These are phyloP conservation scores for Diplotaxis tenuifolia DNA, from an alignment of 345 rosid species.

Conservation along the genomic window DNA sequence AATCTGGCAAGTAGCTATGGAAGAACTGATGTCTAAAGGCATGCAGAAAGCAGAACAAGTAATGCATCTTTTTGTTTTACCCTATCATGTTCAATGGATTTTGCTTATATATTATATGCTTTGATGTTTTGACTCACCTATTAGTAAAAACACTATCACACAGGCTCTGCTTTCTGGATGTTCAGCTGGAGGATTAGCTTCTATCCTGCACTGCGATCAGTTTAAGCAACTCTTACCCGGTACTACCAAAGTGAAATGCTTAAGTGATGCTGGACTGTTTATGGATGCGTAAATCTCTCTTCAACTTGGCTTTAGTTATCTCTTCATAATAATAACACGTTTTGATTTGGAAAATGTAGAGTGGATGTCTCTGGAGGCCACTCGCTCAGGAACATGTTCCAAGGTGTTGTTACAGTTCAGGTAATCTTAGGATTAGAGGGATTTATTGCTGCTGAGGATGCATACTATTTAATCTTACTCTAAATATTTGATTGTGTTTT, in stretches of 20 bases:
- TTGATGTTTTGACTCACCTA: background rate
- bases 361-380: constrained; percentile 80
- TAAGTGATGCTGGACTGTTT: constrained; percentile 93
- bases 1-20: constrained; percentile 66
- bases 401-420: constrained; percentile 80
- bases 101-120: background rate
- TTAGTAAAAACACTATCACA: background rate
- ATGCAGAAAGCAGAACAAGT: constrained; percentile 81
- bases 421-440: constrained; percentile 33
- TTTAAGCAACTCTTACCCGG: constrained; percentile 53
- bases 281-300: constrained; percentile 61
- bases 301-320: background rate
- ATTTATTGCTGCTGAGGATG: background rate
- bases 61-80: background rate
- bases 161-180: constrained; percentile 98
- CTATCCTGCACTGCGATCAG: constrained; percentile 83
- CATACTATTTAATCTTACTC: background rate
- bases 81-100: background rate
- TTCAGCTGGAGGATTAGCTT: constrained; percentile 89
- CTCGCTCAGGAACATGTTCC: constrained; percentile 58
- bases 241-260: constrained; percentile 71
- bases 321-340: no score
- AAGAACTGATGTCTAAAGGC: constrained; percentile 62
- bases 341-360: constrained; percentile 43
- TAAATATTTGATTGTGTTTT: background rate